phyloP scores from a whole-genome alignment of 257 asterid genomes.

The Jacaranda mimosifolia region DNA sequence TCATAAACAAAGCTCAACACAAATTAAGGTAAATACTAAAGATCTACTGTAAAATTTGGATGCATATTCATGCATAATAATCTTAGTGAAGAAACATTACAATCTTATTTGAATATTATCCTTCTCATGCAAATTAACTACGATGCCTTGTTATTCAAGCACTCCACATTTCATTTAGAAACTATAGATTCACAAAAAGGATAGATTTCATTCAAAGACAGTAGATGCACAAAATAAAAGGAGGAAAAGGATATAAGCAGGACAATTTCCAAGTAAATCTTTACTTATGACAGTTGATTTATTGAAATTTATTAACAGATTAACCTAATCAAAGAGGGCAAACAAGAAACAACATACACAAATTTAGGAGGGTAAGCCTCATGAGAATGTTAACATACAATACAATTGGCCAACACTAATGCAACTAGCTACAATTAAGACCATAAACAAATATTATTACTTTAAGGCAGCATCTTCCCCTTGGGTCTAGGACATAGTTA shows the following conservation, averaged over 20 bases:
- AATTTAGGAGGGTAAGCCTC: slow-evolving; percentile 5
- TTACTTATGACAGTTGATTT: too few relatives aligned
- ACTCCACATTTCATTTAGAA: neutral
- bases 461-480: slow-evolving; percentile 11
- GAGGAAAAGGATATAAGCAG: neutral
- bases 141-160: slow-evolving; percentile 2
- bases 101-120: slow-evolving; percentile 20
- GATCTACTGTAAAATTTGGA: neutral
- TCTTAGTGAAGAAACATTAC: slow-evolving; percentile 19
- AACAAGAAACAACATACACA: neutral
- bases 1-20: neutral
- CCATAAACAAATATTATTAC: neutral
- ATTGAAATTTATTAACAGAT: neutral
- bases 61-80: slow-evolving; percentile 14
- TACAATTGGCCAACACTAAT: neutral
- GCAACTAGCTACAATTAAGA: slow-evolving; percentile 24
- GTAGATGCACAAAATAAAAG: slow-evolving; percentile 6
- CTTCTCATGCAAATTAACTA: slow-evolving; percentile 23
- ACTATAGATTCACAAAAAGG: neutral
- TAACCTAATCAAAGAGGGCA: slow-evolving; percentile 27
- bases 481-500: slow-evolving; percentile 8
- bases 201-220: neutral
- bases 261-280: slow-evolving; percentile 20
- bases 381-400: neutral
- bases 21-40: slow-evolving; percentile 8